Conservation (phyloP, 2,329 filamentous ascomycete species). For the Paracoccidioides lutzii region DNA sequence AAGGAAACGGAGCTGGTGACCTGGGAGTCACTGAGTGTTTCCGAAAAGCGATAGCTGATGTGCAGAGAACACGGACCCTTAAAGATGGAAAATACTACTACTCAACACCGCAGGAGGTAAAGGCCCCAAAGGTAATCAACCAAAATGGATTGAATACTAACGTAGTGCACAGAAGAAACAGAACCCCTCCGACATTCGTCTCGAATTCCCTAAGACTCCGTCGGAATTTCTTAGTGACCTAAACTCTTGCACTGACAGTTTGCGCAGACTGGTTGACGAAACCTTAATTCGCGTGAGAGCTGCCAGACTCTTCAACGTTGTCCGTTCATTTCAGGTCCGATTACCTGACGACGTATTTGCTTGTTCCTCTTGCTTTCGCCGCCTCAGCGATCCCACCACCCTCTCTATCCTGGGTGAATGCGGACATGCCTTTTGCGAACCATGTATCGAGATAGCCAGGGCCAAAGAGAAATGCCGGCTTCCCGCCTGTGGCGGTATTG, state of each 20-base stretch:
- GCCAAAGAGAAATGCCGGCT: conserved; percentile 27
- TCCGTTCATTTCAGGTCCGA: conserved; percentile 18
- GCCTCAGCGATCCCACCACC: conserved; percentile 17
- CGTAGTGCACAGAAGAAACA: conserved; percentile 2
- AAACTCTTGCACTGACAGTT: conserved; percentile 13
- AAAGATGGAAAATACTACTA: conserved; percentile 23
- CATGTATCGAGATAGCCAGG: conserved; percentile 21
- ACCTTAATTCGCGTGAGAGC: conserved; percentile 22
- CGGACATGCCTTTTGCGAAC: conserved; percentile 39
- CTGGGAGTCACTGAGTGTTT: conserved; percentile 14
- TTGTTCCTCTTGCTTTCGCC: conserved; percentile 24
- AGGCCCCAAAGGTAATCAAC: background rate
- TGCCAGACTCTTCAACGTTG: conserved; percentile 21
- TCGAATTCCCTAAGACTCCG: conserved; percentile 7
- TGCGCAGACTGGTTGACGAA: conserved; percentile 19
- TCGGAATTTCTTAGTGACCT: conserved; percentile 12
- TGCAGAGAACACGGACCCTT: conserved; percentile 9
- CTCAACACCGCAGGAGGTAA: conserved; percentile 7
- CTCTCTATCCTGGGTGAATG: conserved; percentile 36
- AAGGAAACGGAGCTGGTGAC: conserved; percentile 21
- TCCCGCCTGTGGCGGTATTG: conserved; percentile 28
- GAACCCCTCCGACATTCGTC: conserved; percentile 1
- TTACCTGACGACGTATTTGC: conserved; percentile 6
- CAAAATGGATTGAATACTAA: background rate
- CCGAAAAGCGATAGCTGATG: conserved; percentile 13